Evolutionary conservation across 345 rosid species (phyloP).

Genomic region (Stellera chamaejasme): DNA sequence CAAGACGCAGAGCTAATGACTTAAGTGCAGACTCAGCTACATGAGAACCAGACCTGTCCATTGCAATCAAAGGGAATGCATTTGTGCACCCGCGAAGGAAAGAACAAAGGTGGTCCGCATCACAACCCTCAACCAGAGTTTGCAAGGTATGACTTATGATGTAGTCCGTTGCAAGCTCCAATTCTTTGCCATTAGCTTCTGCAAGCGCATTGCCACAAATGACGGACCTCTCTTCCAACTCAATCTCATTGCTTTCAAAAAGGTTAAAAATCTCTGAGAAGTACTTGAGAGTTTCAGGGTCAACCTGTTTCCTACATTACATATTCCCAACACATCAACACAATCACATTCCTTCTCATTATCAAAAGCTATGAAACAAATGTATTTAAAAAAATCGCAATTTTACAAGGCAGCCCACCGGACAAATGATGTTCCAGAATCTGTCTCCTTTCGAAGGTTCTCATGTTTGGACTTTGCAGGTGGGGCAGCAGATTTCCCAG

Average conservation of each 20-base stretch:
- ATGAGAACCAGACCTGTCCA: constrained; percentile 95
- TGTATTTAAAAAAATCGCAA: background rate
- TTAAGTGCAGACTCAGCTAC: constrained; percentile 91
- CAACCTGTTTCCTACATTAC: constrained; percentile 66
- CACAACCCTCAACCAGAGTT: constrained; percentile 79
- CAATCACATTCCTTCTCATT: background rate
- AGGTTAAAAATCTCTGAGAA: constrained; percentile 78
- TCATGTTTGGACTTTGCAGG: constrained; percentile 13
- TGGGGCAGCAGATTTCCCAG: constrained; percentile 19
- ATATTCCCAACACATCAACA: constrained; percentile 3
- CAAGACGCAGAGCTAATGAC: constrained; percentile 62
- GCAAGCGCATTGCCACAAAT: constrained; percentile 80
- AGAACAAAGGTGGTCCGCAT: constrained; percentile 71
- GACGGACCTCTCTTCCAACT: constrained; percentile 61
- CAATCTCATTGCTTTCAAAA: constrained; percentile 65
- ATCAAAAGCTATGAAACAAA: background rate
- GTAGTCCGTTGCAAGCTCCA: constrained; percentile 85
- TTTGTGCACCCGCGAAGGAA: constrained; percentile 57
- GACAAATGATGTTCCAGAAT: constrained; percentile 40
- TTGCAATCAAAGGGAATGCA: constrained; percentile 70
- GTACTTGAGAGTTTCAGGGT: constrained; percentile 72
- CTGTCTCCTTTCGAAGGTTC: constrained; percentile 34
- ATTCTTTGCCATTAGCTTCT: constrained; percentile 78
- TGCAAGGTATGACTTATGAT: constrained; percentile 79
- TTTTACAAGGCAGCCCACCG: constrained; percentile 27